phyloP scores from a whole-genome alignment of 805 yeast genomes.

The Candida cerambycidarum region DNA sequence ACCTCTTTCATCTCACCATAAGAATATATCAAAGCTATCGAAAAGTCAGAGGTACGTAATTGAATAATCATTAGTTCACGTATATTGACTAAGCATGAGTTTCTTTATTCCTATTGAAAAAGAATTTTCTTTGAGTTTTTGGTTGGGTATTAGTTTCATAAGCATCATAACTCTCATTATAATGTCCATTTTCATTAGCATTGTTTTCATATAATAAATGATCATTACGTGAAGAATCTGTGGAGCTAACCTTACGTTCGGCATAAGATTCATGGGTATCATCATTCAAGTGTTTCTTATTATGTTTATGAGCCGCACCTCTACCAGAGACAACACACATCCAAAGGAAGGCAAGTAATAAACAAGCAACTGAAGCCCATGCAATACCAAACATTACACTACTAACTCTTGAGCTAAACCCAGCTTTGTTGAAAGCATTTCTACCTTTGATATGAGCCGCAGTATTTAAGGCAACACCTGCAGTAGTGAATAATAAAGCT shows the following conservation, averaged over 20 bases:
- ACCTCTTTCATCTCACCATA: background rate
- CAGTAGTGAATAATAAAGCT: constrained; percentile 43
- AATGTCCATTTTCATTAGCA: background rate
- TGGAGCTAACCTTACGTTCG: constrained; percentile 10
- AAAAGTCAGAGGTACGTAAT: background rate
- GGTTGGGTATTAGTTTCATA: constrained; percentile 1
- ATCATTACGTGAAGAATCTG: constrained; percentile 12
- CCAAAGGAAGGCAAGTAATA: constrained; percentile 15
- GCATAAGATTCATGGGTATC: constrained; percentile 14
- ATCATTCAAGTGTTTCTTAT: constrained; percentile 5
- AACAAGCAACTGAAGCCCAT: constrained; percentile 45
- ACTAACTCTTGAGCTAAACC: constrained; percentile 46
- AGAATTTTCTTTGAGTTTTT: constrained; percentile 8
- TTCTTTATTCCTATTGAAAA: constrained; percentile 7
- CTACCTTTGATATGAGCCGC: constrained; percentile 57
- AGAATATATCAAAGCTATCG: background rate
- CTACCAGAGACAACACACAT: constrained; percentile 14
- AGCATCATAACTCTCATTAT: constrained; percentile 2
- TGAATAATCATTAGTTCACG: background rate
- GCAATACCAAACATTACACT: constrained; percentile 55
- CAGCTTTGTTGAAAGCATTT: constrained; percentile 44
- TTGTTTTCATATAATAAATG: constrained; percentile 9
- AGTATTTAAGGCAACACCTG: constrained; percentile 51
- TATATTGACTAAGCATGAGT: background rate
- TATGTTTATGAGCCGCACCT: constrained; percentile 13